These are phyloP conservation scores for Hypoxylon cercidicola DNA, from an alignment of 495 filamentous ascomycete species.

Conservation along the genomic window DNA sequence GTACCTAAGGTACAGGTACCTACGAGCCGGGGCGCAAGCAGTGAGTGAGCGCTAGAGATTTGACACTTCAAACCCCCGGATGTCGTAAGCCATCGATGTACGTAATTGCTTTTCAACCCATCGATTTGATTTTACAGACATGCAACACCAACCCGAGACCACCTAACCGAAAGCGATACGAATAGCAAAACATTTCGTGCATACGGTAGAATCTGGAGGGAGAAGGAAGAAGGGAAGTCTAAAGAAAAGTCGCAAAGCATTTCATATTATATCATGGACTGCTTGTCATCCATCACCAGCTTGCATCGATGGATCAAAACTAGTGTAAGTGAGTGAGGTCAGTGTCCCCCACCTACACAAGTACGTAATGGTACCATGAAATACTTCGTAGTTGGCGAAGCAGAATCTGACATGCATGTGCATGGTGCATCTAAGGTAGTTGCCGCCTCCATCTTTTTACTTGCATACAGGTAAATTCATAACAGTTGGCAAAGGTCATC, in stretches of 20 bases:
- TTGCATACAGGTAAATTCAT: background rate
- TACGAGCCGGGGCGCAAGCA: background rate
- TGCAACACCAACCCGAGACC: slow-evolving; percentile 13
- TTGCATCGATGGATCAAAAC: background rate
- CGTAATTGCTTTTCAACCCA: slow-evolving; percentile 1
- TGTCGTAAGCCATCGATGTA: slow-evolving; percentile 8
- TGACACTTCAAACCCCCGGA: background rate
- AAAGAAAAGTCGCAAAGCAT: too few species aligned
- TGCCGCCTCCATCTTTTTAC: background rate
- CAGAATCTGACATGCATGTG: slow-evolving; percentile 20
- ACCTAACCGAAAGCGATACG: background rate
- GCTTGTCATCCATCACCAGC: background rate
- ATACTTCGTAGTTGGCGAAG: slow-evolving; percentile 8
- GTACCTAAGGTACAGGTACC: background rate
- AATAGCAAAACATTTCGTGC: background rate
- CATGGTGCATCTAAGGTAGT: background rate
- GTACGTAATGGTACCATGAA: slow-evolving; percentile 27
- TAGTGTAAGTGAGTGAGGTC: slow-evolving; percentile 20
- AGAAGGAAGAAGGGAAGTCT: background rate
- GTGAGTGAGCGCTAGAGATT: background rate
- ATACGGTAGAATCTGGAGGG: background rate
- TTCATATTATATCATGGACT: background rate
- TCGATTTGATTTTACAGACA: slow-evolving; percentile 13
- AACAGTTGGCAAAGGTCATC: too few species aligned
- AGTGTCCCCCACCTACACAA: slow-evolving; percentile 18